Conservation (phyloP, 192 early-diverging fungal species). For the Coemansia sp. region DNA sequence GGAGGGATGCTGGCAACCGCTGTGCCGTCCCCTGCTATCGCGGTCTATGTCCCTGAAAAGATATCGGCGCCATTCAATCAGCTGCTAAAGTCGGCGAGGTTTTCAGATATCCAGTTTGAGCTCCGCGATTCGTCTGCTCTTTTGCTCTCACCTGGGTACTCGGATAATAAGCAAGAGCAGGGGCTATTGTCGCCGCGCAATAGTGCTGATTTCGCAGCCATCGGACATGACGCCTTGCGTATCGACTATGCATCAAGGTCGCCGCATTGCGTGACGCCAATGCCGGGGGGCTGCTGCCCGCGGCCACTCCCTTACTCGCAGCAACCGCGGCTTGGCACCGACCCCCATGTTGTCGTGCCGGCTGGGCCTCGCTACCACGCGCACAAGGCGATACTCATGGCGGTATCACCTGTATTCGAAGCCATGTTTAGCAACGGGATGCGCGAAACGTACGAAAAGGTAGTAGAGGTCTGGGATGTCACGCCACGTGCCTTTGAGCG, state of each 20-base stretch:
- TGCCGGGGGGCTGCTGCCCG: constrained; percentile 43
- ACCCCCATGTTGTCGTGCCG: background rate
- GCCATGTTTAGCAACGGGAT: constrained; percentile 64
- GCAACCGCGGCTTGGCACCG: constrained; percentile 13
- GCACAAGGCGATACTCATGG: constrained; percentile 58
- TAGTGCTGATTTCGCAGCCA: constrained; percentile 26
- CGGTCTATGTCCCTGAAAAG: constrained; percentile 49
- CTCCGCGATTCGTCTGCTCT: constrained; percentile 43
- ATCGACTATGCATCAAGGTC: constrained; percentile 17
- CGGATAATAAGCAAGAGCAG: background rate
- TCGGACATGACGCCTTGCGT: constrained; percentile 23
- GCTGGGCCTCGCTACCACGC: constrained; percentile 50
- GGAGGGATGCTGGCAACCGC: constrained; percentile 19
- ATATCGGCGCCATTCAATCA: constrained; percentile 54
- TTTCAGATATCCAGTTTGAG: constrained; percentile 55
- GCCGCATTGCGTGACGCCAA: constrained; percentile 37
- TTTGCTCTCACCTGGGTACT: constrained; percentile 38
- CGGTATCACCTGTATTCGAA: constrained; percentile 58
- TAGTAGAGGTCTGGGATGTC: constrained; percentile 53
- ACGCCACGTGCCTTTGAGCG: constrained; percentile 56
- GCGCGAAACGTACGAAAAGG: constrained; percentile 56
- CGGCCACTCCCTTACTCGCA: constrained; percentile 39
- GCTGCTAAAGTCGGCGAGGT: constrained; percentile 46
- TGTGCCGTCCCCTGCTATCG: constrained; percentile 42
- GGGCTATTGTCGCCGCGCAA: constrained; percentile 26